These are phyloP conservation scores for Coprinopsis strossmayeri DNA, from an alignment of 768 basidiomycete genomes.

Conservation along the genomic window DNA sequence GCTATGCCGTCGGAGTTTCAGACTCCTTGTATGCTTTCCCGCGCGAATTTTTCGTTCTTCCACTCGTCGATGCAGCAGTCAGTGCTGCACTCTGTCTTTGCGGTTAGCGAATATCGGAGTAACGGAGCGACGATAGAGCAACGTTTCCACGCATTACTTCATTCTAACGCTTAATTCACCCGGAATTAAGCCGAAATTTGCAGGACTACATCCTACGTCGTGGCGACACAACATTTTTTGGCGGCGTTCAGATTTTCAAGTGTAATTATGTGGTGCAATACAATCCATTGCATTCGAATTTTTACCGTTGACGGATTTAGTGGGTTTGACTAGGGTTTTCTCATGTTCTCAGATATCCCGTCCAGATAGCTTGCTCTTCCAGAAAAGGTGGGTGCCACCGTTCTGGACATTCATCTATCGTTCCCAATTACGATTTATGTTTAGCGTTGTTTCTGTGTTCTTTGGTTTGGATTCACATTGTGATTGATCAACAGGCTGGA, in stretches of 20 bases:
- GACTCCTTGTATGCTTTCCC: background rate
- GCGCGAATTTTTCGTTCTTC: background rate
- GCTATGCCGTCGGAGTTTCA: background rate
- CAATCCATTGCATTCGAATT: too few species aligned
- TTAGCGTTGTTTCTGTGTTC: too few species aligned
- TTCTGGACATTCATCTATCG: too few species aligned
- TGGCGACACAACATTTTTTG: background rate
- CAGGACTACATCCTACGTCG: background rate
- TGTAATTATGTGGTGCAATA: background rate
- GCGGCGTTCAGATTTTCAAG: background rate
- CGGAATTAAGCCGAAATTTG: background rate
- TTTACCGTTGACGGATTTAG: too few species aligned
- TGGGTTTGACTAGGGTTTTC: too few species aligned
- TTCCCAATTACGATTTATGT: too few species aligned
- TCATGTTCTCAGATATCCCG: too few species aligned
- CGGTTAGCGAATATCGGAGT: background rate
- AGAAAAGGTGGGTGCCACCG: too few species aligned
- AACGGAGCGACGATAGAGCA: constrained; percentile 4
- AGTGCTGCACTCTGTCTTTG: constrained; percentile 4
- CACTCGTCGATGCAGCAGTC: constrained; percentile 4
- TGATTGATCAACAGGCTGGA: too few species aligned
- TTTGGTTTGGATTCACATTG: too few species aligned
- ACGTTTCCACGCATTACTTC: background rate
- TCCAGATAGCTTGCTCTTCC: too few species aligned
- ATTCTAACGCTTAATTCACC: background rate